Conservation (phyloP, 1,139 yeast genomes). For the Debaryomycetaceae sp. region DNA sequence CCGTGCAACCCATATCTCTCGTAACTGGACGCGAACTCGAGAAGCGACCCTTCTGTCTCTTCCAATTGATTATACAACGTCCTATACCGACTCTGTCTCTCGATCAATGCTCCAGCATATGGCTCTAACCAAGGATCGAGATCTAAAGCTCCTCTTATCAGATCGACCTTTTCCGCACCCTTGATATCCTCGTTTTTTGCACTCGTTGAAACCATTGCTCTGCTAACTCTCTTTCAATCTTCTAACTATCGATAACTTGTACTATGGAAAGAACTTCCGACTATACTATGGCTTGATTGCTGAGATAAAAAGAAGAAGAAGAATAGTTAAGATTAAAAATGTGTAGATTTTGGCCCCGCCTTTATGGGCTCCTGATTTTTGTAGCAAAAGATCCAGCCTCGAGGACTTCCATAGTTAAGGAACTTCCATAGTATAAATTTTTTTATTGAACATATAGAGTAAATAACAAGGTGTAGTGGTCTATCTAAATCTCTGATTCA, state of each 20-base stretch:
- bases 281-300: not conserved
- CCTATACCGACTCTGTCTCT: slow-evolving; percentile 50
- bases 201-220: not conserved
- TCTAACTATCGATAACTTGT: too few relatives aligned
- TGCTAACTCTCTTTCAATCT: not conserved
- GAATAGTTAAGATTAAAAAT: not conserved
- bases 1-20: slow-evolving; percentile 75
- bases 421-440: not conserved
- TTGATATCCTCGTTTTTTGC: not conserved
- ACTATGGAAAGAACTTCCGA: too few relatives aligned
- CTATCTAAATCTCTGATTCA: slow-evolving; percentile 66
- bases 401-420: not conserved
- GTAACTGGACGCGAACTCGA: slow-evolving; percentile 58
- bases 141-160: slow-evolving; percentile 55
- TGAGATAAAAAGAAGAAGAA: not conserved
- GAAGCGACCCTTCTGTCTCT: slow-evolving; percentile 44
- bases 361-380: not conserved
- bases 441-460: not conserved
- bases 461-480: not conserved
- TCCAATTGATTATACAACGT: slow-evolving; percentile 44
- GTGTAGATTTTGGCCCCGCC: not conserved
- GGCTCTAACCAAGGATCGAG: slow-evolving; percentile 91
- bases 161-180: slow-evolving; percentile 3
- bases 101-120: slow-evolving; percentile 49
- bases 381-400: not conserved